Base-by-base conservation (phyloP, 176 grass and related monocot genomes). In the Aegilops bicornis region DNA sequence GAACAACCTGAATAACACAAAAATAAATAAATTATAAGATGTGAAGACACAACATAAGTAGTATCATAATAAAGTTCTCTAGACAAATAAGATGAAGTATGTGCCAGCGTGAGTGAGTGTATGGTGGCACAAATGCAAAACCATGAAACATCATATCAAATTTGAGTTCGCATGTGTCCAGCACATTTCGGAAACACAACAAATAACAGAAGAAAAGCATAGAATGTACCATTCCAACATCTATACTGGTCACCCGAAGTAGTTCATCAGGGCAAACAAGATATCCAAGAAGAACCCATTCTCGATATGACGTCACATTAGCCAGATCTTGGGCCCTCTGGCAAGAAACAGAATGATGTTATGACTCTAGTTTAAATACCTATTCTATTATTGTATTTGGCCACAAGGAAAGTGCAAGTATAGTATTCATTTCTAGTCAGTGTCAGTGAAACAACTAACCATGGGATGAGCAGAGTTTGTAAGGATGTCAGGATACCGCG, bases 251-350 rank as follows among this genome's bases (percentile, higher is more conserved):
- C 82, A 95, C 96, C 64, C 96, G 90, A 79, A 98, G 93, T 73
- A 98, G 90, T 88, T 98, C 96, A 92, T 98, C 96, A 76, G 96
- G 96, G 81, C 96, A 98, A 86, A 95, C 93, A 83, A 98, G 93
- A 89, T 94, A 98, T 14, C 96, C 96, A 87, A 98, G 84, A 82
- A 95, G 82, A 93, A 98, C 90, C 93, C 96, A 98, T 77, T 98
- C 93, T 73, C 91, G 88, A 81, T 98, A 98, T 50, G 90, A 98
- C n/a, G 96, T 98, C 58, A 94, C 96, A 91, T 98, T 94, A 73
- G 96, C 96, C 86, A 98, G 90, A 85, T 98, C 96, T 91, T 98
- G 96, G 82, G 96, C 96, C 87, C 96, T 98, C 96, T 98, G 88
- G 52, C 83, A 83, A n/a, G 39, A 73, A 93, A 85, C 35, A 94